These are phyloP conservation scores for Lachancea mirantina DNA, from an alignment of 805 yeast genomes.

Conservation along the genomic window DNA sequence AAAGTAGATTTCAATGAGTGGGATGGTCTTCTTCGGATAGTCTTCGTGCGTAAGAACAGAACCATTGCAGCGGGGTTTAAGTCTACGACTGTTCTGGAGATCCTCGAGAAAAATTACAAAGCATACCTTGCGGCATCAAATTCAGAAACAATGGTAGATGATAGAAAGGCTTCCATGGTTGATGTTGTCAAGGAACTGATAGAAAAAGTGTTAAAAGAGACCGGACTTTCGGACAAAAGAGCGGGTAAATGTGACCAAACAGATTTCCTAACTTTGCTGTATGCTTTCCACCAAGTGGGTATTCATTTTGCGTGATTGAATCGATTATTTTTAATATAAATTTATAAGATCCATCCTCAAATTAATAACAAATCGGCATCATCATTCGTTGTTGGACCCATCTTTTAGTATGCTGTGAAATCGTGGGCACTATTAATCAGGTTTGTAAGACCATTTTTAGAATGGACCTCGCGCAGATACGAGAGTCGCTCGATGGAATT, in stretches of 20 bases:
- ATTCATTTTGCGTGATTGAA: constrained; percentile 68
- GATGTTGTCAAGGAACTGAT: constrained; percentile 60
- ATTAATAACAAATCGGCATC: too few relatives aligned
- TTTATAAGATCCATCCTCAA: too few relatives aligned
- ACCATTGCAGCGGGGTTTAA: constrained; percentile 91
- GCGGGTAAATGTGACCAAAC: constrained; percentile 93
- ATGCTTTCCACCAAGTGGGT: constrained; percentile 95
- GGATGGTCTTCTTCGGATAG: constrained; percentile 91
- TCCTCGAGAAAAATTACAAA: constrained; percentile 82
- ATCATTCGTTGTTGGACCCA: too few relatives aligned
- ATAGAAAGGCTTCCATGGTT: constrained; percentile 35
- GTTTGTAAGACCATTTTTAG: not conserved
- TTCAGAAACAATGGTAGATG: constrained; percentile 33
- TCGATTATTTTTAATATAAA: not conserved
- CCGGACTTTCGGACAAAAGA: constrained; percentile 78
- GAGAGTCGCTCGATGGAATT: constrained; percentile 6
- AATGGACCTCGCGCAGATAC: constrained; percentile 3
- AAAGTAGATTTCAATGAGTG: constrained; percentile 88
- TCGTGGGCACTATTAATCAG: constrained; percentile 5
- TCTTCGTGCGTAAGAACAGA: constrained; percentile 88
- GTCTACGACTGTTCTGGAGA: constrained; percentile 67
- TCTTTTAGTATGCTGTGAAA: constrained; percentile 3
- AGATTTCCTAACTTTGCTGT: constrained; percentile 77
- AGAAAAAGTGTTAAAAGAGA: constrained; percentile 64
- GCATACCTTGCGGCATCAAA: constrained; percentile 55